phyloP scores from a whole-genome alignment of 352 stramenopile genomes.

The Phytophthora pini region DNA sequence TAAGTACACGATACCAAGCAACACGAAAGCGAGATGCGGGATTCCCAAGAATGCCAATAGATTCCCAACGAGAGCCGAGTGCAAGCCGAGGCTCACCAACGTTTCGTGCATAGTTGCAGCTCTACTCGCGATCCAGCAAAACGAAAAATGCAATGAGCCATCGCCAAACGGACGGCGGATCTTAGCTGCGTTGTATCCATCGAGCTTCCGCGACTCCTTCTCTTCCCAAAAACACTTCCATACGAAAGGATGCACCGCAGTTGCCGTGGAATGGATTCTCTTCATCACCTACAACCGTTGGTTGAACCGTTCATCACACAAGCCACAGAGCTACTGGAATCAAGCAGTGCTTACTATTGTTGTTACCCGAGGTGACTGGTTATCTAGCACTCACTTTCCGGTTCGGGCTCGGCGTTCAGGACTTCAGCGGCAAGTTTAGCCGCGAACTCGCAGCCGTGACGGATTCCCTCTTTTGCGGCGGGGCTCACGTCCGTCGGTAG shows the following conservation, averaged over 20 bases:
- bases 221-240: too few species aligned
- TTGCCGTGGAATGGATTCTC: constrained; percentile 1
- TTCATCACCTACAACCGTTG: neutral
- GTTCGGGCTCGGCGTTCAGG: constrained; percentile 14
- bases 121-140: neutral
- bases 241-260: neutral
- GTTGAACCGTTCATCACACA: neutral
- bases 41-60: constrained; percentile 15
- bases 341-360: neutral
- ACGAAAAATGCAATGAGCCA: constrained; percentile 5
- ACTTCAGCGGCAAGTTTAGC: constrained; percentile 22
- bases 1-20: constrained; percentile 1
- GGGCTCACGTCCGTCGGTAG: constrained; percentile 28
- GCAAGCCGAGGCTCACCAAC: constrained; percentile 1
- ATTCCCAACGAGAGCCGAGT: constrained; percentile 7
- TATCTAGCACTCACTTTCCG: constrained; percentile 13
- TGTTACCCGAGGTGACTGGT: neutral
- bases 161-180: neutral
- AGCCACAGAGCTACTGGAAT: neutral
- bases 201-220: neutral
- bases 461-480: constrained; percentile 26
- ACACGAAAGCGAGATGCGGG: constrained; percentile 10
- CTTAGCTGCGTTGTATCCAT: neutral
- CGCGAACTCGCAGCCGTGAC: constrained; percentile 27
- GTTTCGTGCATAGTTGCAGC: neutral